Evolutionary conservation across 148 eudicot genomes (phyloP), one percentile per base, ranked within the genome.

Genomic region (Cornus kousa): DNA sequence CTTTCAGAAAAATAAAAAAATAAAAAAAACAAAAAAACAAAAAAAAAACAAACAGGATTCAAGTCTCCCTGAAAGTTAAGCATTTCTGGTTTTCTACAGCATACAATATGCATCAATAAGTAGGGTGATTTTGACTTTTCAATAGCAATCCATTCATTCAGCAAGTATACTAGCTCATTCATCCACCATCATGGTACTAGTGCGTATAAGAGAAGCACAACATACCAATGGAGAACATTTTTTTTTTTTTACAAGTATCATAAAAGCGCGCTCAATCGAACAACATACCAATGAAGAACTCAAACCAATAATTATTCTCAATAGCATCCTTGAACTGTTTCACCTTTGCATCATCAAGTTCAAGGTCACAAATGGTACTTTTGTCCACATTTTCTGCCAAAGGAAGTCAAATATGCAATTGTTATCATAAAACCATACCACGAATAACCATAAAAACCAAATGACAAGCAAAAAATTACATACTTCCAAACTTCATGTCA

Each of bases 221-320:
- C 37, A 35, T 35, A 35, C 37, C 37, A 35, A 35, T 35, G 37
- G 5, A 35, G 2, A 35, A 35, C 3, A 0, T 35, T 35, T 4
- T 35, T 35, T 35, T 4, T 35, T 35, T 35, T 4, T 35, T 35
- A 43, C 23, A 79, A 37, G 37, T 10, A 48, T 37, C 73, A 24
- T 23, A 77, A 67, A 37, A 14, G 55, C n/a, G 1, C 53, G 12
- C 67, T 32, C 20, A n/a, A 43, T 3, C 48, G 1, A 7, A 43
- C 9, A 28, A 83, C 92, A 78, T 88, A 95, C 99, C 97, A 74
- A 91, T 92, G 80, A 95, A 95, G 77, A 95, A 91, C 80, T 95
- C 99, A 85, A 95, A 89, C 99, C 99, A 93, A 82, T 93, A 95
- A 37, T 89, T 89, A 85, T 87, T 93, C 74, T 92, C 97, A 79